These are phyloP conservation scores for Monilinia aucupariae DNA, from an alignment of 2,329 filamentous ascomycete genomes.

Conservation along the genomic window DNA sequence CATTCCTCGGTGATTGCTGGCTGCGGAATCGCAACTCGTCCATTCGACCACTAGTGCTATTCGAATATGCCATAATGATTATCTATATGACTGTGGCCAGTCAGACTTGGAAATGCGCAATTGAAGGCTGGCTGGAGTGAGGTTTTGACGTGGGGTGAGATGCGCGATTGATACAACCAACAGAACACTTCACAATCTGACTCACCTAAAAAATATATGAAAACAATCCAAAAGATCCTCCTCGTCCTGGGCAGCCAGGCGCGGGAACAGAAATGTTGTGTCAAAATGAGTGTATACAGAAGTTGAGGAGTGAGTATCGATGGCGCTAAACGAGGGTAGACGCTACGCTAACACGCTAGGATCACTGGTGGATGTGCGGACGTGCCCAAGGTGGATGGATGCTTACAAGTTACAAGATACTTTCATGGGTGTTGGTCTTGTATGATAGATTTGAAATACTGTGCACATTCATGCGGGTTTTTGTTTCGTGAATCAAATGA, in stretches of 20 bases:
- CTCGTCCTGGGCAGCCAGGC: constrained; percentile 19
- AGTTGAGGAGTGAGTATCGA: constrained; percentile 14
- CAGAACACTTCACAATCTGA: background rate
- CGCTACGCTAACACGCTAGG: constrained; percentile 13
- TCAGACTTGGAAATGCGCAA: constrained; percentile 23
- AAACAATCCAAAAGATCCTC: constrained; percentile 17
- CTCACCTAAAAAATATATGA: constrained; percentile 19
- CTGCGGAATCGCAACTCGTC: constrained; percentile 75
- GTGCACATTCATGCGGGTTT: background rate
- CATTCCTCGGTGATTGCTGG: constrained; percentile 72
- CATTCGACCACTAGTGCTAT: constrained; percentile 59
- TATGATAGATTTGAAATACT: constrained; percentile 13
- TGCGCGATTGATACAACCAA: constrained; percentile 8
- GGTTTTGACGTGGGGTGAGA: constrained; percentile 25
- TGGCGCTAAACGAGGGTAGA: constrained; percentile 17
- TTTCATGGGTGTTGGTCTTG: constrained; percentile 1
- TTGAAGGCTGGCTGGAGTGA: constrained; percentile 19
- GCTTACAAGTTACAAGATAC: constrained; percentile 16
- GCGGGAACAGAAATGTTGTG: constrained; percentile 15
- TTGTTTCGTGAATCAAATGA: background rate
- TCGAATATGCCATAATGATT: constrained; percentile 57
- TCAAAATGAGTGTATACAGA: constrained; percentile 16
- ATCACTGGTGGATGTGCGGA: constrained; percentile 10
- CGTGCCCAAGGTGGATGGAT: constrained; percentile 15
- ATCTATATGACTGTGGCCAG: constrained; percentile 26